A percentile compares a stretch with the other conserved stretches of the same genome.
These are phyloP conservation scores for Chaetomium fimeti DNA, from an alignment of 495 filamentous ascomycete species.

Conservation along the genomic window DNA sequence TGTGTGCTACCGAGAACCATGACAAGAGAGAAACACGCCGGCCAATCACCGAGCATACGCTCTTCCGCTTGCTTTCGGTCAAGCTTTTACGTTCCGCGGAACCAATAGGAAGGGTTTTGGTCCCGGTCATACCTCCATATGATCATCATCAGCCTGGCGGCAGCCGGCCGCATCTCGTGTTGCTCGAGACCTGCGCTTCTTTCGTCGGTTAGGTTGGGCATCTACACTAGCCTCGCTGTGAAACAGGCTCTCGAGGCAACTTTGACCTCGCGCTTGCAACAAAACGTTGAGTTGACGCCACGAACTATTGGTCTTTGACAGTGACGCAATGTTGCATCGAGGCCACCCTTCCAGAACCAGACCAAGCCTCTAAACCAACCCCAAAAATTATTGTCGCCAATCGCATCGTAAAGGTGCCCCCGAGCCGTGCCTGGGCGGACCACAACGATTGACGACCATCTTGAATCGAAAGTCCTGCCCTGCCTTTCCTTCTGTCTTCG, in stretches of 20 bases:
- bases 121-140: not conserved
- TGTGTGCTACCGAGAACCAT: no score
- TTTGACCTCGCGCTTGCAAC: not conserved
- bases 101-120: no score
- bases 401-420: not conserved
- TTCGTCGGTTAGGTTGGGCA: conserved; percentile 6
- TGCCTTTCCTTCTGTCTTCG: not conserved
- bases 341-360: not conserved
- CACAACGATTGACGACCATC: not conserved
- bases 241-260: not conserved
- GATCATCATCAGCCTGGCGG: not conserved
- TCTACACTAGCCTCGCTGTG: not conserved
- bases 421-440: not conserved
- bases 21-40: not conserved
- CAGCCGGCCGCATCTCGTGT: conserved; percentile 1
- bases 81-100: not conserved
- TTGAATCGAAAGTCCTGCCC: not conserved
- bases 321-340: conserved; percentile 13
- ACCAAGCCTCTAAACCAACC: not conserved
- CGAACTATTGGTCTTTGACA: not conserved
- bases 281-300: not conserved
- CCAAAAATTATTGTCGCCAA: not conserved
- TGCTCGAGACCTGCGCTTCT: not conserved
- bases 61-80: conserved; percentile 4
- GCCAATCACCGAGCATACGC: not conserved